These are phyloP conservation scores for Bolboschoenus planiculmis DNA, from an alignment of 176 grass and related monocot genomes.

Conservation along the genomic window DNA sequence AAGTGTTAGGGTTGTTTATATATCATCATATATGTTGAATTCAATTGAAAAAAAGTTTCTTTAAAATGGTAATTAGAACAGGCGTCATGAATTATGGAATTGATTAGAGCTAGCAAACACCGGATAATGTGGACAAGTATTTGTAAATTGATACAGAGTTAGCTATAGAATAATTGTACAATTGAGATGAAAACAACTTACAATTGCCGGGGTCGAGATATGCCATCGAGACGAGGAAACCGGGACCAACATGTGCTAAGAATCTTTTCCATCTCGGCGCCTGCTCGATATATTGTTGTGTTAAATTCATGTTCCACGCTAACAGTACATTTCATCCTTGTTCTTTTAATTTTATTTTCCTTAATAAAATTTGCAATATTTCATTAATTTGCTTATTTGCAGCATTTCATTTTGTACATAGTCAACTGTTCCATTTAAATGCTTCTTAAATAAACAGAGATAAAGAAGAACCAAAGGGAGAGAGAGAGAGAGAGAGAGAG, in stretches of 20 bases:
- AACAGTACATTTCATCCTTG: too few species aligned
- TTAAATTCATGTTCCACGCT: too few species aligned
- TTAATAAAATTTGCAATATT: too few species aligned
- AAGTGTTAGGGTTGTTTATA: too few species aligned
- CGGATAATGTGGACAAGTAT: too few species aligned
- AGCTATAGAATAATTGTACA: not conserved
- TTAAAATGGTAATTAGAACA: not conserved
- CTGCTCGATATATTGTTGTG: slow-evolving; percentile 16
- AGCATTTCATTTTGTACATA: not conserved
- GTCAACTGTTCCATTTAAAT: not conserved
- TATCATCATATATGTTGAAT: not conserved
- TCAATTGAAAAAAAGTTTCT: not conserved
- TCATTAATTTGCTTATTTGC: not conserved
- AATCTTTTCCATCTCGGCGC: slow-evolving; percentile 54
- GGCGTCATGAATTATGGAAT: not conserved
- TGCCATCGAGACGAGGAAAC: slow-evolving; percentile 70
- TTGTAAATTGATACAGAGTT: not conserved
- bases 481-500: not conserved
- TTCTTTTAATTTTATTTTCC: not conserved
- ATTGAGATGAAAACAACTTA: slow-evolving; percentile 26
- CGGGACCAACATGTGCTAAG: slow-evolving; percentile 62
- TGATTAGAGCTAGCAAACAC: not conserved
- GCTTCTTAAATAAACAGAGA: not conserved
- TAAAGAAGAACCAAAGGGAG: not conserved
- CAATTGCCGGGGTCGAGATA: slow-evolving; percentile 83